Evolutionary conservation across 176 grass and related monocot species (phyloP).

Genomic region (Phyllostachys edulis): DNA sequence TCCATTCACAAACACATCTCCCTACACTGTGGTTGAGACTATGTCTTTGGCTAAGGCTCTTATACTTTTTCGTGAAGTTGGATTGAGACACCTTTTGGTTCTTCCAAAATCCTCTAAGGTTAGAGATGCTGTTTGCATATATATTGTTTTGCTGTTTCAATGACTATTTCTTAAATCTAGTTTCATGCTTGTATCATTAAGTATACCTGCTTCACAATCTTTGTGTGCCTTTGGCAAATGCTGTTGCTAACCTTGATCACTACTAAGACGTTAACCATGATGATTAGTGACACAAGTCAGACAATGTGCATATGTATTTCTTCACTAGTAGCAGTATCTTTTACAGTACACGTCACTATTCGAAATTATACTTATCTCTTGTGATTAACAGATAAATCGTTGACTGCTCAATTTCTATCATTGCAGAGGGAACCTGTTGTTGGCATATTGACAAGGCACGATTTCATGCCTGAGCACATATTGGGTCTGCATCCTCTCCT

Average conservation of each 20-base stretch:
- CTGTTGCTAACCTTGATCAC: neutral
- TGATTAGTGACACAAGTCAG: neutral
- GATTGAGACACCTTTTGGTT: constrained; percentile 88
- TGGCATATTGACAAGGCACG: constrained; percentile 83
- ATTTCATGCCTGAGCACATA: constrained; percentile 91
- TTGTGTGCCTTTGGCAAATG: neutral
- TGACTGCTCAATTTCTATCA: neutral
- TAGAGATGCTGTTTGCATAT: constrained; percentile 18
- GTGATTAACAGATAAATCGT: neutral
- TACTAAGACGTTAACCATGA: neutral
- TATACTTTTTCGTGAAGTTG: constrained; percentile 87
- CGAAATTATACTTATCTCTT: too few relatives aligned
- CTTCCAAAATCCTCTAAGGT: constrained; percentile 79
- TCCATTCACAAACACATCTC: constrained; percentile 87
- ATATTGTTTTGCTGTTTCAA: neutral
- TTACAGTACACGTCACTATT: neutral
- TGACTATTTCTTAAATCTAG: neutral
- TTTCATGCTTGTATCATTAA: neutral
- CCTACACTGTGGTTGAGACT: constrained; percentile 93
- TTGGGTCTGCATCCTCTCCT: constrained; percentile 73
- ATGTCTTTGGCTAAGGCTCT: constrained; percentile 96
- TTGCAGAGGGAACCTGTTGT: constrained; percentile 72
- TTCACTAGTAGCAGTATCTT: constrained; percentile 10
- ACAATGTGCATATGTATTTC: neutral
- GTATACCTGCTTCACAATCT: neutral